Conservation (phyloP, 2,329 filamentous ascomycete species). For the Beauveria brongniartii region DNA sequence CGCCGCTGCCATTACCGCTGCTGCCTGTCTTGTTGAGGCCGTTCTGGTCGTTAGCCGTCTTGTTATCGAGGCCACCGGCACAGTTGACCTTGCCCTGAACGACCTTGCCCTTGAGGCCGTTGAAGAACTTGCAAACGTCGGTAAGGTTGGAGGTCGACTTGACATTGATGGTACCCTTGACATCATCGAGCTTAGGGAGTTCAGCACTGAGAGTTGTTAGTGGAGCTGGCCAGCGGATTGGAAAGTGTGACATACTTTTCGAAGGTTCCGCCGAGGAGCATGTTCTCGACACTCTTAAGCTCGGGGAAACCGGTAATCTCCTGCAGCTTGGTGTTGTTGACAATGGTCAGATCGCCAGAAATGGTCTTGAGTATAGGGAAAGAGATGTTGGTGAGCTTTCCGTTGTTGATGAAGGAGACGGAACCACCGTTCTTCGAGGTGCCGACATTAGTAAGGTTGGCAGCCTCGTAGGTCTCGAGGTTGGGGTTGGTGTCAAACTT, state of each 20-base stretch:
- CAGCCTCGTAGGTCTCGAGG: conserved; percentile 51
- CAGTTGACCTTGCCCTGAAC: conserved; percentile 24
- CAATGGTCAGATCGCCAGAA: conserved; percentile 73
- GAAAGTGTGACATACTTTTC: conserved; percentile 53
- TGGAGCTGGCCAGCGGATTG: too few species aligned
- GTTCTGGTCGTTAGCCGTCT: conserved; percentile 25
- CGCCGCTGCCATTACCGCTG: conserved; percentile 26
- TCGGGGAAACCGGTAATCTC: conserved; percentile 58
- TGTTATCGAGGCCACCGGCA: conserved; percentile 22
- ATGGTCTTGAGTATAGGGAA: conserved; percentile 61
- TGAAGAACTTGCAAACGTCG: conserved; percentile 47
- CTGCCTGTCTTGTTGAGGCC: conserved; percentile 19
- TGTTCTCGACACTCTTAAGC: conserved; percentile 65
- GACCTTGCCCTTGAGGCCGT: conserved; percentile 24
- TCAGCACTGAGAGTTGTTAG: conserved; percentile 66
- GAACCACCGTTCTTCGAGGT: conserved; percentile 23
- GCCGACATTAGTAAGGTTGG: conserved; percentile 63
- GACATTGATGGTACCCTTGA: conserved; percentile 65
- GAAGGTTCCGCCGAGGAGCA: conserved; percentile 79
- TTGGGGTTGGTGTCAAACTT: conserved; percentile 72
- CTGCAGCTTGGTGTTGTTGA: conserved; percentile 76
- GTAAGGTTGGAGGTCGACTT: conserved; percentile 56
- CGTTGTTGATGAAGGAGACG: conserved; percentile 57
- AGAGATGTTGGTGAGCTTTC: conserved; percentile 61
- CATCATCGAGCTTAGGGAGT: conserved; percentile 58